Conservation (phyloP, 495 filamentous ascomycete species). For the Xylaria palmicola region DNA sequence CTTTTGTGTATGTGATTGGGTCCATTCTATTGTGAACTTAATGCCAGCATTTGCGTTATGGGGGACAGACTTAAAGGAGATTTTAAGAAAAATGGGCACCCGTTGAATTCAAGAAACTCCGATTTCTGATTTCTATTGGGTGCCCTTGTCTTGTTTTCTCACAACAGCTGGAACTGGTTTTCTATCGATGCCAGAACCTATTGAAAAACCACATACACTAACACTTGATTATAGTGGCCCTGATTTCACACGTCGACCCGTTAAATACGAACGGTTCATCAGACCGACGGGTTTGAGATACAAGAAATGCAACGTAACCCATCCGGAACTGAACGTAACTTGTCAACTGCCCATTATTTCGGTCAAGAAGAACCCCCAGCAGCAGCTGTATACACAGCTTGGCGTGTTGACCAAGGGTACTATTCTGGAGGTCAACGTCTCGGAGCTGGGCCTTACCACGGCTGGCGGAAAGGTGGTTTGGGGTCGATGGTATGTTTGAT, state of each 20-base stretch:
- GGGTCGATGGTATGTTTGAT: conserved; percentile 32
- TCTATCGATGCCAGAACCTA: background rate
- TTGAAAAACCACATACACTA: too few relatives aligned
- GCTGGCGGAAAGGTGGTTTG: conserved; percentile 93
- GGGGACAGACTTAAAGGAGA: background rate
- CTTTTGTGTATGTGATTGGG: conserved; percentile 48
- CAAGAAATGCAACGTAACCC: conserved; percentile 92
- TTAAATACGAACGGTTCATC: conserved; percentile 92
- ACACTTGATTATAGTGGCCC: conserved; percentile 47
- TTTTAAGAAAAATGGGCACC: background rate
- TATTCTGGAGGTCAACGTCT: conserved; percentile 93
- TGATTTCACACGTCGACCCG: conserved; percentile 87
- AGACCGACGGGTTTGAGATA: conserved; percentile 70
- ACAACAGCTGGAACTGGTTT: background rate
- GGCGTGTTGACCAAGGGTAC: conserved; percentile 94
- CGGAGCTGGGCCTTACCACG: conserved; percentile 89
- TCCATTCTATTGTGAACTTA: background rate
- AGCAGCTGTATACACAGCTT: conserved; percentile 89
- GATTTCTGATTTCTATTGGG: too few relatives aligned
- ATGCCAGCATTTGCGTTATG: background rate
- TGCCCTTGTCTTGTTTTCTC: background rate
- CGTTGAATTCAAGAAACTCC: background rate
- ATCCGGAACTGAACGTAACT: conserved; percentile 81
- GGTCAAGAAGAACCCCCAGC: conserved; percentile 99
- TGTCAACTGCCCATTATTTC: conserved; percentile 68